Evolutionary conservation across 805 yeast genomes (phyloP).

Genomic region (Blastobotrys mokoenaii): DNA sequence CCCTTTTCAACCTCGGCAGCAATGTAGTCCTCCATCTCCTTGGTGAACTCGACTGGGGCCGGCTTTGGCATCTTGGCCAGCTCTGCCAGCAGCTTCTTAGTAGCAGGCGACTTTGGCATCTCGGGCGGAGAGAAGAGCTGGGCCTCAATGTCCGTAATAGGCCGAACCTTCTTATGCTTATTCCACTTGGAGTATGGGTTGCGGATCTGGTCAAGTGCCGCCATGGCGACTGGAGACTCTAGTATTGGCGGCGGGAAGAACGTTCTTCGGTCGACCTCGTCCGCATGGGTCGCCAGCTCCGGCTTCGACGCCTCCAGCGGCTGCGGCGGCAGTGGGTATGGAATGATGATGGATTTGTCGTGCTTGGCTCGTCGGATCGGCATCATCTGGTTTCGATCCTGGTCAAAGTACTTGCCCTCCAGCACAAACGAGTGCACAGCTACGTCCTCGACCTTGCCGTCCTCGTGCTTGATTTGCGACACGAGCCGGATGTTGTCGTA

Average conservation of each 20-base stretch:
- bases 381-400: conserved; percentile 59
- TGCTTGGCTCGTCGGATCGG: conserved; percentile 72
- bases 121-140: conserved; percentile 56
- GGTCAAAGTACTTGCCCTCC: conserved; percentile 66
- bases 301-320: conserved; percentile 42
- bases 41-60: conserved; percentile 34
- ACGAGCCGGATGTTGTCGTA: conserved; percentile 62
- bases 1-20: conserved; percentile 31
- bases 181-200: conserved; percentile 65
- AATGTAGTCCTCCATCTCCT: conserved; percentile 48
- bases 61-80: conserved; percentile 24
- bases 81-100: conserved; percentile 32
- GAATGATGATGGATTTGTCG: conserved; percentile 61
- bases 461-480: conserved; percentile 62
- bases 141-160: conserved; percentile 54
- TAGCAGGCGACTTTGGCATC: conserved; percentile 63
- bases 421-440: conserved; percentile 70
- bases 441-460: conserved; percentile 54
- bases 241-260: conserved; percentile 62
- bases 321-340: conserved; percentile 76
- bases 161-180: conserved; percentile 39
- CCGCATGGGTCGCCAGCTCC: conserved; percentile 19
- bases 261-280: conserved; percentile 61
- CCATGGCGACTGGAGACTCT: conserved; percentile 60
- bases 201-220: conserved; percentile 59